A percentile compares a stretch with the other conserved stretches of the same genome.
Evolutionary conservation across 2,329 filamentous ascomycete genomes (phyloP).

Genomic region (Scedosporium boydii): DNA sequence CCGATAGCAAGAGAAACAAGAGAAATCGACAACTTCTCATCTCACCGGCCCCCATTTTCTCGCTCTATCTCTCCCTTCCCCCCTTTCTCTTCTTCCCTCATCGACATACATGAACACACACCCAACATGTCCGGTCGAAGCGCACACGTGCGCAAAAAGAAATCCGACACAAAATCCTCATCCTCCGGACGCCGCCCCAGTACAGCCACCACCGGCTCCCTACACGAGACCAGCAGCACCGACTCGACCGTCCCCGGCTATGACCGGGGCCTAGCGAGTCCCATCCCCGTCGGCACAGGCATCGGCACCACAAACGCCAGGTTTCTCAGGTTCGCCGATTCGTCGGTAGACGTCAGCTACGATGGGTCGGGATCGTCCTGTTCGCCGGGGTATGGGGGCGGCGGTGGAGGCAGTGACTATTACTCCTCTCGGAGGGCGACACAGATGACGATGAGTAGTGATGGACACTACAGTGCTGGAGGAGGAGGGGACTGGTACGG

Average conservation of each 20-base stretch:
- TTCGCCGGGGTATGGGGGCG: background rate
- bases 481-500: conserved; percentile 24
- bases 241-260: conserved; percentile 27
- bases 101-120: no score
- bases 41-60: no score
- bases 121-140: conserved; percentile 45
- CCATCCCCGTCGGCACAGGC: conserved; percentile 22
- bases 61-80: no score
- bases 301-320: conserved; percentile 33
- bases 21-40: no score
- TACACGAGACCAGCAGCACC: conserved; percentile 28
- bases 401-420: background rate
- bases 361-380: conserved; percentile 10
- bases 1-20: no score
- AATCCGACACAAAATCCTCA: conserved; percentile 33
- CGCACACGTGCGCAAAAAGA: conserved; percentile 50
- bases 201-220: conserved; percentile 25
- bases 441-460: conserved; percentile 1
- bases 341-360: conserved; percentile 17
- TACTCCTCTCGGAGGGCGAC: background rate
- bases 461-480: conserved; percentile 32
- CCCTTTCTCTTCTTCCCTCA: no score
- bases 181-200: conserved; percentile 1
- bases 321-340: conserved; percentile 35
- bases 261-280: conserved; percentile 23